A percentile compares a stretch with the other conserved stretches of the same genome.
These are phyloP conservation scores for Arthrobotrys megalospora DNA, from an alignment of 2,329 filamentous ascomycete species.

Conservation along the genomic window DNA sequence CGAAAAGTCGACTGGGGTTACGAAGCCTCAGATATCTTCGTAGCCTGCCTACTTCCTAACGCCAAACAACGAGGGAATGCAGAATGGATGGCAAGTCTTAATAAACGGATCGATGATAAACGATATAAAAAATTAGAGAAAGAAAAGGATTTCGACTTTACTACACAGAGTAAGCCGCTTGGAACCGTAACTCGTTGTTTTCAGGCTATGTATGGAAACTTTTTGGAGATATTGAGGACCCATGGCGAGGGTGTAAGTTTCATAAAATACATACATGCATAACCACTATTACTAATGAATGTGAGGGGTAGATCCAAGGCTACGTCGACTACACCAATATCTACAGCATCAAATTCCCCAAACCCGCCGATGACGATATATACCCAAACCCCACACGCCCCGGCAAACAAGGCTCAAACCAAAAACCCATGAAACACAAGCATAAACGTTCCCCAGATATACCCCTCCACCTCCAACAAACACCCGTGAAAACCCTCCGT, in stretches of 20 bases:
- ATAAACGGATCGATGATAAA: slow-evolving; percentile 2
- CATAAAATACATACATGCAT: background rate
- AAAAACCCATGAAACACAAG: background rate
- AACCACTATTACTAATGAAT: background rate
- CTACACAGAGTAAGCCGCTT: background rate
- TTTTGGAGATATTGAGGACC: slow-evolving; percentile 27
- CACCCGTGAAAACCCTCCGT: background rate
- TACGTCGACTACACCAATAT: slow-evolving; percentile 35
- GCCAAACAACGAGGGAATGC: slow-evolving; percentile 9
- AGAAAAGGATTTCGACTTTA: slow-evolving; percentile 9
- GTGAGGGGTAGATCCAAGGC: slow-evolving; percentile 17
- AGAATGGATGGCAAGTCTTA: slow-evolving; percentile 9
- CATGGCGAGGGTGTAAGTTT: slow-evolving; percentile 36
- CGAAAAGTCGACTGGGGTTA: slow-evolving; percentile 17
- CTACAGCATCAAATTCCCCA: slow-evolving; percentile 14
- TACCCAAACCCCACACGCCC: background rate
- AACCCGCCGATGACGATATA: slow-evolving; percentile 27
- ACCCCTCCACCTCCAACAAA: background rate
- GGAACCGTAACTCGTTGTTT: slow-evolving; percentile 38
- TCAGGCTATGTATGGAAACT: slow-evolving; percentile 10
- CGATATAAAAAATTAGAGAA: background rate
- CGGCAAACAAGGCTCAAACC: background rate
- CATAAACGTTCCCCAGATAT: background rate
- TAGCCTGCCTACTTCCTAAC: slow-evolving; percentile 15
- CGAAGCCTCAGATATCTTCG: background rate